phyloP scores from a whole-genome alignment of 75 land plant genomes.

The Pinus taeda region DNA sequence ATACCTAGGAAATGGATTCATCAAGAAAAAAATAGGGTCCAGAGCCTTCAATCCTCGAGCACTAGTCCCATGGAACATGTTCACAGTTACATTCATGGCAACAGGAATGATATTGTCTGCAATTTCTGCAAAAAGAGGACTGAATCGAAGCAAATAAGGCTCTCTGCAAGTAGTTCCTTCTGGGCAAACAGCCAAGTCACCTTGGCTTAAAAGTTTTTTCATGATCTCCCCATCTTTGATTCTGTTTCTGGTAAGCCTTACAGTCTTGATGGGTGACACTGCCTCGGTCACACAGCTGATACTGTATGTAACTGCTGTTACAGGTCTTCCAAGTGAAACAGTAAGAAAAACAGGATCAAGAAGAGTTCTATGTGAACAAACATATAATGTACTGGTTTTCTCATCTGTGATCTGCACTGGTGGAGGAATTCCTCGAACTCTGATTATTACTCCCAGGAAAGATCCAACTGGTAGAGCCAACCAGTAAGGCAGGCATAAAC shows the following conservation, averaged over 20 bases:
- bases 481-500: constrained; percentile 14
- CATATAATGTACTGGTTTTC: constrained; percentile 40
- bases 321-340: constrained; percentile 26
- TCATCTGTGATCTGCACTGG: background rate
- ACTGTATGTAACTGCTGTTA: constrained; percentile 65
- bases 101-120: constrained; percentile 65
- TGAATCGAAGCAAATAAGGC: constrained; percentile 59
- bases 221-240: constrained; percentile 53
- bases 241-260: constrained; percentile 64
- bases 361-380: constrained; percentile 64
- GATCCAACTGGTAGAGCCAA: constrained; percentile 4
- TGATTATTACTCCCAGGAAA: constrained; percentile 24
- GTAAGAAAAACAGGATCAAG: constrained; percentile 55
- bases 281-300: constrained; percentile 67
- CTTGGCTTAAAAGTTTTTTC: constrained; percentile 34
- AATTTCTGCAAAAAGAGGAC: constrained; percentile 62
- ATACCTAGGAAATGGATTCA: constrained; percentile 56
- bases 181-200: constrained; percentile 84
- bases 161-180: constrained; percentile 89
- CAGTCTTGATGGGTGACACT: constrained; percentile 73
- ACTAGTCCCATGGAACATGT: constrained; percentile 59
- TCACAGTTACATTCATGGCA: constrained; percentile 20
- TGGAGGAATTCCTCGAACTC: constrained; percentile 28
- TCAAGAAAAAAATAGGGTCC: constrained; percentile 61
- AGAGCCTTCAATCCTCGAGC: constrained; percentile 59